Percentiles rank a stretch among this genome's conserved stretches.
These are phyloP conservation scores for Recurvomyces mirabilis DNA, from an alignment of 495 filamentous ascomycete genomes.

Conservation along the genomic window DNA sequence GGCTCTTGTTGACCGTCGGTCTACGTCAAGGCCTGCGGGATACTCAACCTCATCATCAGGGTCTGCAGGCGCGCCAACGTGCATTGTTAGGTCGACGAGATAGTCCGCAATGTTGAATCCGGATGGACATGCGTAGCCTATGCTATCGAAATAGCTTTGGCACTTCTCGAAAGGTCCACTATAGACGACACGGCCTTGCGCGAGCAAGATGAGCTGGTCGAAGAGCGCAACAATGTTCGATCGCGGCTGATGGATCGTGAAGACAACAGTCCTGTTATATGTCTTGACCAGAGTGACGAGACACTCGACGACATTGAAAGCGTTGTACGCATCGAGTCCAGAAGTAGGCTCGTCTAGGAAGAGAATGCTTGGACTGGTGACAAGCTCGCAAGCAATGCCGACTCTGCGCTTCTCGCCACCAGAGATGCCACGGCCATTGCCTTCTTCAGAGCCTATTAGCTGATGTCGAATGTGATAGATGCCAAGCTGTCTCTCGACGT, in stretches of 20 bases:
- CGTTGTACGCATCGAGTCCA: slow-evolving; percentile 89
- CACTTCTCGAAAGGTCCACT: slow-evolving; percentile 83
- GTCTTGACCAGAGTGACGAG: slow-evolving; percentile 88
- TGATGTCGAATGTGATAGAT: slow-evolving; percentile 88
- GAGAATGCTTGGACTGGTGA: slow-evolving; percentile 93
- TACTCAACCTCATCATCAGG: slow-evolving; percentile 47
- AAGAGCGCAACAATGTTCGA: slow-evolving; percentile 99
- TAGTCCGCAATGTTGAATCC: slow-evolving; percentile 99
- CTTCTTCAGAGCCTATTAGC: slow-evolving; percentile 94
- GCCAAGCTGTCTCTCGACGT: slow-evolving; percentile 90
- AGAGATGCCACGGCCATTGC: slow-evolving; percentile 85
- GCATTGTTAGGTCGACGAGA: slow-evolving; percentile 94
- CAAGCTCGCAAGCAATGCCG: slow-evolving; percentile 92
- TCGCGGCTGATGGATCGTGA: slow-evolving; percentile 97
- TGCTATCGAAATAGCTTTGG: slow-evolving; percentile 81
- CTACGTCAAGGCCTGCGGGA: slow-evolving; percentile 32
- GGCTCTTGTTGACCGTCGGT: slow-evolving; percentile 56
- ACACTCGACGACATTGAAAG: slow-evolving; percentile 94
- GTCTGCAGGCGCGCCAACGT: slow-evolving; percentile 53
- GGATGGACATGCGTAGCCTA: slow-evolving; percentile 84
- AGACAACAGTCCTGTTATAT: slow-evolving; percentile 91
- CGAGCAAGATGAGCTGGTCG: slow-evolving; percentile 81
- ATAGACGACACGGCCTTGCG: slow-evolving; percentile 81
- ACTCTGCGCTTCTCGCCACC: slow-evolving; percentile 94
- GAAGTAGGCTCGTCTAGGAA: slow-evolving; percentile 97